Evolutionary conservation across 1,284 basidiomycete species (phyloP).

Genomic region (Termitomyces sp.): DNA sequence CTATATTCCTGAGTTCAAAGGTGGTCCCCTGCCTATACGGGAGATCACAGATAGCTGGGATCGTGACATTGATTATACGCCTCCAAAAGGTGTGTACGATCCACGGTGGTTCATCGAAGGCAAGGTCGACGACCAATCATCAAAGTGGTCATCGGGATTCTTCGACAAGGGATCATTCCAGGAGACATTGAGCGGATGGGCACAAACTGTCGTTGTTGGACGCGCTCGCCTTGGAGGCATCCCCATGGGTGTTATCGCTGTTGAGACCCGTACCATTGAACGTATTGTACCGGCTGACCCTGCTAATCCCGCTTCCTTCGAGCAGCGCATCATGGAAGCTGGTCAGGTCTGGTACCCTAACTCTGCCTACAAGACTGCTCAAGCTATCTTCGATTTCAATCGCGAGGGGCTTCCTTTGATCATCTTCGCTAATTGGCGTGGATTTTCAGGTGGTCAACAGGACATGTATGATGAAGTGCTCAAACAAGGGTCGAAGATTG

Average conservation of each 20-base stretch:
- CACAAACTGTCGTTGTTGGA: conserved; percentile 96
- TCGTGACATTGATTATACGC: conserved; percentile 86
- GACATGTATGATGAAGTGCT: conserved; percentile 97
- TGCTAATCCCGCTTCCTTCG: conserved; percentile 96
- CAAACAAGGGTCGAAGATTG: conserved; percentile 95
- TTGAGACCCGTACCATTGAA: conserved; percentile 97
- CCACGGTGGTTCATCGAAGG: conserved; percentile 98
- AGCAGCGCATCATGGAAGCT: conserved; percentile 98
- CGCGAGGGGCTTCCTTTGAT: conserved; percentile 95
- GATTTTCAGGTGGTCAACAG: conserved; percentile 99
- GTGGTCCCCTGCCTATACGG: conserved; percentile 73
- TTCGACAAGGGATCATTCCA: conserved; percentile 97
- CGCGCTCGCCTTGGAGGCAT: conserved; percentile 96
- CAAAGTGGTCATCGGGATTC: conserved; percentile 83
- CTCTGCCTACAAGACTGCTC: conserved; percentile 99
- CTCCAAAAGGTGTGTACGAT: conserved; percentile 94
- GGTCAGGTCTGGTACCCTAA: conserved; percentile 99
- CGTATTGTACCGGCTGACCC: conserved; percentile 97
- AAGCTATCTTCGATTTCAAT: conserved; percentile 98
- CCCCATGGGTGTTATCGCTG: conserved; percentile 96
- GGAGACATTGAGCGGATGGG: conserved; percentile 95
- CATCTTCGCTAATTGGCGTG: conserved; percentile 99
- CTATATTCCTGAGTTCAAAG: conserved; percentile 83
- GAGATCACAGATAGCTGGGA: conserved; percentile 82
- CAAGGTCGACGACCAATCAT: conserved; percentile 78